Base-by-base conservation (phyloP, 208 protist genomes). In the Spongospora subterranea region DNA sequence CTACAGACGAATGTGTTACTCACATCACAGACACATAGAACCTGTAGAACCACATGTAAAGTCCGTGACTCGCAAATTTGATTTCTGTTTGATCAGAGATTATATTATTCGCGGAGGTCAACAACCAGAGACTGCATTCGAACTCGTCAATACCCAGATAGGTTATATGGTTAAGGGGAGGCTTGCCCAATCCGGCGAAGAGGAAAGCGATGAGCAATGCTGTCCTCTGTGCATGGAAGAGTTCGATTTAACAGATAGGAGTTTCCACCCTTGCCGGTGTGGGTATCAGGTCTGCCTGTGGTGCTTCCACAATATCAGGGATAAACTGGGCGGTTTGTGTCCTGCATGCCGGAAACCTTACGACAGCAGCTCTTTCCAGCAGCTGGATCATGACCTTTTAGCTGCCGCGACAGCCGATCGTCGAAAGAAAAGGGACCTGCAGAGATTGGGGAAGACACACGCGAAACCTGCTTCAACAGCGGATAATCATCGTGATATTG, bases 281-380 rank as follows among this genome's bases (percentile, higher is more conserved):
- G 96, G 95, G 64, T 97, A 96, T 92, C 95, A 97, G 91, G 95
- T 97, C 13, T 97, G 96, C 90, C 88, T 95, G 29, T 97, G 95
- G 88, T 97, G 96, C 89, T 97, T 93, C 90, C 91, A 97, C 64
- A 91, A 96, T 54, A 96, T 97, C n/a, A 95, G 95, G 82, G 96
- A 96, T 41, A 92, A 96, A 32, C 46, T 95, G 53, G 93, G 94
- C 54, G 94, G 95, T 29, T 91, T 93, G 54, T 97, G 96, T 66
- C 96, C 96, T 0, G 95, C 95, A 24, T 97, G 96, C 91, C 88
- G 96, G 54, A 89, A 93, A 65, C 66, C 91, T 6, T 97, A 97
- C 92, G 93, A 95, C 38, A 91, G 94, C 24, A 60, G 92, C 29
- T 93, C 95, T 29, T 35, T 82, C 17, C 6, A 82, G 17, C 6